Conservation (phyloP, 164 flowering plant genomes). For the Berberis thunbergii region DNA sequence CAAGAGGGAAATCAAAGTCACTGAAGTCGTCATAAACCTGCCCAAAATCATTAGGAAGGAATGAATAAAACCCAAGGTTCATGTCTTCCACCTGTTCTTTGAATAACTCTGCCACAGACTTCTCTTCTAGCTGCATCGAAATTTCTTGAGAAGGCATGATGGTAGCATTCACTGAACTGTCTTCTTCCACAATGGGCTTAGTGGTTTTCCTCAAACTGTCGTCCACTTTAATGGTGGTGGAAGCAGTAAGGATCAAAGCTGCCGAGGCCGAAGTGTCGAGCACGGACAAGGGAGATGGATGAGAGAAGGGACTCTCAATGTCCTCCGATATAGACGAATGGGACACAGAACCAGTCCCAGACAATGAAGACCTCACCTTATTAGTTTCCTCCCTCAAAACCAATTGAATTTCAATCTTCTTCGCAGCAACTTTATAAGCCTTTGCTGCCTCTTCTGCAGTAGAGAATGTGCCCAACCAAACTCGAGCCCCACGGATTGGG, state of each 20-base stretch:
- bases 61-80: conserved; percentile 27
- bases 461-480: conserved; percentile 82
- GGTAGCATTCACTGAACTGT: no score
- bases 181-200: no score
- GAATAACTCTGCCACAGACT: not conserved
- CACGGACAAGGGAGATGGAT: conserved; percentile 43
- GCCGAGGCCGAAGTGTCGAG: conserved; percentile 33
- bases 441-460: conserved; percentile 67
- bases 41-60: conserved; percentile 28
- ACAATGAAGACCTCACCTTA: conserved; percentile 8
- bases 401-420: conserved; percentile 22
- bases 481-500: conserved; percentile 41
- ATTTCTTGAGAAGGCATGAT: not conserved
- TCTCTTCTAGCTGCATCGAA: not conserved
- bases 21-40: conserved; percentile 23
- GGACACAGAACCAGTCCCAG: conserved; percentile 19
- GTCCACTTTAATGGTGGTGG: not conserved
- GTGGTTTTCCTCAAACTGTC: not conserved
- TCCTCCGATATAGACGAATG: conserved; percentile 24
- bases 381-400: conserved; percentile 9
- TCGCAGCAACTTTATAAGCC: conserved; percentile 47
- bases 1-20: conserved; percentile 26
- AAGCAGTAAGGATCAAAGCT: conserved; percentile 4
- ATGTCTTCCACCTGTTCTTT: conserved; percentile 21
- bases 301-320: conserved; percentile 31